These are phyloP conservation scores for Monoraphidium neglectum DNA, from an alignment of 139 green algal genomes.

Conservation along the genomic window DNA sequence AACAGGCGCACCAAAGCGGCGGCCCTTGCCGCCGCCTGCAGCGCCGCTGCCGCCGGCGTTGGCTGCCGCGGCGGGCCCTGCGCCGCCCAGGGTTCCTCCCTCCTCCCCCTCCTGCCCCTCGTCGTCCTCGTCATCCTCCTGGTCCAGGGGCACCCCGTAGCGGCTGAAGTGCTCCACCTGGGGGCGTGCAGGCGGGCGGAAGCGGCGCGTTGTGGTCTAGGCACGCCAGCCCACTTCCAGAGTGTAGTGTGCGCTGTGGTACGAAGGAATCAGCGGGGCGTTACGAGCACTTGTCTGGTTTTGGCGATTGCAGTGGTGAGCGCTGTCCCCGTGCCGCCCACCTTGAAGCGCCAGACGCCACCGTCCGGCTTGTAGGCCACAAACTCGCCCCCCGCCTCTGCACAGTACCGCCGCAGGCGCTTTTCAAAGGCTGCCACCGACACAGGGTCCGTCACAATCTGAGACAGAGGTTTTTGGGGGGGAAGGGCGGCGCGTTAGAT, in stretches of 20 bases:
- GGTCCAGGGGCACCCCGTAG: slow-evolving; percentile 74
- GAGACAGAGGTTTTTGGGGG: too few species aligned
- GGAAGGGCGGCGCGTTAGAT: too few species aligned
- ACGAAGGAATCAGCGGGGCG: too few species aligned
- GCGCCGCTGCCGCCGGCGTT: neutral
- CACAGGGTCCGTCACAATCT: neutral
- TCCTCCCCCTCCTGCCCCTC: slow-evolving; percentile 24
- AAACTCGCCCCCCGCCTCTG: slow-evolving; percentile 77
- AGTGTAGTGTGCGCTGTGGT: too few species aligned
- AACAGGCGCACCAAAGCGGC: neutral
- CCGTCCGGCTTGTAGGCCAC: slow-evolving; percentile 71
- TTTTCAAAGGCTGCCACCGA: slow-evolving; percentile 26
- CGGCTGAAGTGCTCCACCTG: slow-evolving; percentile 92
- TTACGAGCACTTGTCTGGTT: too few species aligned
- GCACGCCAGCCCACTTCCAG: too few species aligned
- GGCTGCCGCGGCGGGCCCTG: neutral
- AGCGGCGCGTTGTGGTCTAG: too few species aligned
- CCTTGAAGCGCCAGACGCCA: slow-evolving; percentile 86
- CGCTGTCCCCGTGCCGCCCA: too few species aligned
- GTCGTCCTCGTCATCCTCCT: slow-evolving; percentile 55
- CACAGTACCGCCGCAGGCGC: slow-evolving; percentile 50
- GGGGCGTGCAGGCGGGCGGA: neutral
- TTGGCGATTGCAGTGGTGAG: too few species aligned
- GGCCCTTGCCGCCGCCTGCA: slow-evolving; percentile 19
- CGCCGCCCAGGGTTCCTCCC: too few species aligned